Conservation (phyloP, 106 monocot genomes). For the Ottelia alismoides region DNA sequence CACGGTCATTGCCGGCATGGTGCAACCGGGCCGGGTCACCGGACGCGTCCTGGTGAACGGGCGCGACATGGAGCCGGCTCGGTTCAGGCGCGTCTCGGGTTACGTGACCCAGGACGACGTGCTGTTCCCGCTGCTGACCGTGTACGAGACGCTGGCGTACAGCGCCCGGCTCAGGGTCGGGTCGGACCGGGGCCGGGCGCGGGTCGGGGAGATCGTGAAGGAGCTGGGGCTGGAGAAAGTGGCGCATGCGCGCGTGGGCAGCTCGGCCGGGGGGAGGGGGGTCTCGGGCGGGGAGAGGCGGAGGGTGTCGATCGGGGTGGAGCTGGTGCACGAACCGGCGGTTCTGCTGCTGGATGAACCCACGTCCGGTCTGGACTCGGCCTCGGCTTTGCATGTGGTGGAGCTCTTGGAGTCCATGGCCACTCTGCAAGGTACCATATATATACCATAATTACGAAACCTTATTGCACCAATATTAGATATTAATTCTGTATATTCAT, state of each 20-base stretch:
- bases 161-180: constrained; percentile 55
- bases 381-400: constrained; percentile 52
- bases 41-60: constrained; percentile 68
- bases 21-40: constrained; percentile 12
- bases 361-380: constrained; percentile 86
- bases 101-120: constrained; percentile 82
- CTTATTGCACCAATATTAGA: no score
- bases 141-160: constrained; percentile 70
- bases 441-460: no score
- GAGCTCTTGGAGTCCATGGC: constrained; percentile 62
- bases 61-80: constrained; percentile 29
- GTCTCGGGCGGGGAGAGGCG: constrained; percentile 83
- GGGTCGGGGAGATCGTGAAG: constrained; percentile 34
- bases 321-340: constrained; percentile 75
- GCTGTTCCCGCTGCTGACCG: constrained; percentile 79
- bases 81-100: constrained; percentile 66
- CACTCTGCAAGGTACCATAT: constrained; percentile 9
- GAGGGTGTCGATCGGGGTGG: constrained; percentile 85
- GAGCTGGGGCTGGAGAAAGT: constrained; percentile 53
- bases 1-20: constrained; percentile 48
- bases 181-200: constrained; percentile 6
- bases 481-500: no score
- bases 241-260: constrained; percentile 29
- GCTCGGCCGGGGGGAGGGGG: constrained; percentile 6
- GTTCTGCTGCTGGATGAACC: constrained; percentile 90